Percentiles rank a stretch among this genome's conserved stretches.
Evolutionary conservation across 192 early-diverging fungal genomes (phyloP).

Genomic region (Dispira simplex): DNA sequence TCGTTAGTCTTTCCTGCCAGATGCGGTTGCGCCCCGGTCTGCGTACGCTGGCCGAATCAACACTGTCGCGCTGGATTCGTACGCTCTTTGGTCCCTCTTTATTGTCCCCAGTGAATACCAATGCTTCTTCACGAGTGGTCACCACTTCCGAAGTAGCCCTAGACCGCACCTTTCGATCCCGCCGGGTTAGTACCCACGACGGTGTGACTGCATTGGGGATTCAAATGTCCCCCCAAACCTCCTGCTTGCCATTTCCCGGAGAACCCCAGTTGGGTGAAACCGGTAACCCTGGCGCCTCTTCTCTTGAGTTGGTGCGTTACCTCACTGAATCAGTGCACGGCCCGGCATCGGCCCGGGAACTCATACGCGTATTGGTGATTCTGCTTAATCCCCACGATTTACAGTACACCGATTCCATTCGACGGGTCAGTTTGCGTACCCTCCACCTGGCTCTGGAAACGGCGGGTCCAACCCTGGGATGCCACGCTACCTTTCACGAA

Average conservation of each 20-base stretch:
- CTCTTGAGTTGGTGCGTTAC: background rate
- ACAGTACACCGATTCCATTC: constrained; percentile 87
- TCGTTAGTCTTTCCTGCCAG: constrained; percentile 94
- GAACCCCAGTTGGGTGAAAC: background rate
- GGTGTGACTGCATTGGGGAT: background rate
- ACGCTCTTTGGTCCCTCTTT: constrained; percentile 21
- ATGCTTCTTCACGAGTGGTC: no score
- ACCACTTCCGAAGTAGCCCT: background rate
- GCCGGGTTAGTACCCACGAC: background rate
- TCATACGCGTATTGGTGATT: constrained; percentile 78
- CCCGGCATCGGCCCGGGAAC: constrained; percentile 75
- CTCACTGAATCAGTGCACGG: constrained; percentile 32
- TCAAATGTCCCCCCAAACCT: background rate
- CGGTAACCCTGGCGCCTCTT: background rate
- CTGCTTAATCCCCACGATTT: constrained; percentile 80
- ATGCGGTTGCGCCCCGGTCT: constrained; percentile 58
- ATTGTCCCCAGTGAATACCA: background rate
- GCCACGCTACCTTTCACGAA: constrained; percentile 37
- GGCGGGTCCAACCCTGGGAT: constrained; percentile 60
- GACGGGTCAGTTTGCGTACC: constrained; percentile 78
- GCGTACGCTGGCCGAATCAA: constrained; percentile 26
- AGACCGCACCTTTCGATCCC: background rate
- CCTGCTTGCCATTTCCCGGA: background rate
- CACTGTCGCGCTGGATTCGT: constrained; percentile 25
- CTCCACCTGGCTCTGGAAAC: constrained; percentile 76